These are phyloP conservation scores for Zymoseptoria tritici DNA, from an alignment of 2,329 filamentous ascomycete species.

Conservation along the genomic window DNA sequence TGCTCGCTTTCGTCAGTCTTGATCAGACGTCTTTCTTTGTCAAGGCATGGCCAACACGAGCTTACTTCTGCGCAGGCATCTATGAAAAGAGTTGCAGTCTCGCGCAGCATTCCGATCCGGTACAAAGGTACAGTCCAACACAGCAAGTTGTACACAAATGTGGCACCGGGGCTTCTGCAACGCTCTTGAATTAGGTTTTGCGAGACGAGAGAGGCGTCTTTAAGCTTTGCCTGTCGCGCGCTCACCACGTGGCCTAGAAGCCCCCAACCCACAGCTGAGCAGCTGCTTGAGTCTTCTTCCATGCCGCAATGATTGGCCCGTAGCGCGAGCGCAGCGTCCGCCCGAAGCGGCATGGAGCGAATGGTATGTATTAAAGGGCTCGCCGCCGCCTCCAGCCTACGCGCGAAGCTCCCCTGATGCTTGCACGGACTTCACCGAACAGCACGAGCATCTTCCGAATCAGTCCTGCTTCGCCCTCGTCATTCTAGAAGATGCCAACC, in stretches of 20 bases:
- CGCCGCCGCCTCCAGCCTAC: background rate
- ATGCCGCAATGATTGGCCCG: background rate
- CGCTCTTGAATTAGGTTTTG: background rate
- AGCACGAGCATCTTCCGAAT: background rate
- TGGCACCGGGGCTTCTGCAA: background rate
- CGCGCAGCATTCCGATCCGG: background rate
- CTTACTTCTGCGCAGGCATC: background rate
- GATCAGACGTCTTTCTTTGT: background rate
- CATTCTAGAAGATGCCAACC: constrained; percentile 10
- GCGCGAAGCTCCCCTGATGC: background rate
- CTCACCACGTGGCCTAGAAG: background rate
- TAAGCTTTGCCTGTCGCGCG: background rate
- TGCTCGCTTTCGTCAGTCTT: background rate
- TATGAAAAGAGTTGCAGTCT: background rate
- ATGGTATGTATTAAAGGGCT: background rate
- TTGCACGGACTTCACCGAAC: background rate
- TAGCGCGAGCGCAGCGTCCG: background rate
- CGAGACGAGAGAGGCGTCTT: background rate
- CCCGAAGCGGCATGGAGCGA: background rate
- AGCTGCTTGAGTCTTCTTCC: background rate
- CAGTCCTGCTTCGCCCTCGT: background rate
- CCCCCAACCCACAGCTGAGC: background rate
- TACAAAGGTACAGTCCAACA: background rate
- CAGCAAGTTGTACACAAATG: background rate
- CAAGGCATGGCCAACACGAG: background rate